Conservation (phyloP, 2,329 filamentous ascomycete species). For the Fonsecaea monophora region DNA sequence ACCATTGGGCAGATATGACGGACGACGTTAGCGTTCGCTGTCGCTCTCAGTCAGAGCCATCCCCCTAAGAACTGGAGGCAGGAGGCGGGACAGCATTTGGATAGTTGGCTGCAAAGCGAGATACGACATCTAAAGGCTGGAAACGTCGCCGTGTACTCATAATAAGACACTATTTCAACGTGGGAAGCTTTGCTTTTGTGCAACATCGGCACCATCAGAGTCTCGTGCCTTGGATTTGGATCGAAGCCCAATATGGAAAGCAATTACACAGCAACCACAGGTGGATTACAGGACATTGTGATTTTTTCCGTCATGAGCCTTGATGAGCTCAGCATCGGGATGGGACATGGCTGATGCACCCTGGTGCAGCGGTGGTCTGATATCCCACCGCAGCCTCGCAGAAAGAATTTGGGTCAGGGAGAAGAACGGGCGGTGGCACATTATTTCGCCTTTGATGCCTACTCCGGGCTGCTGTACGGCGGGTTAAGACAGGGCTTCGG, state of each 20-base stretch:
- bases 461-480: not conserved
- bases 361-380: slow-evolving; percentile 16
- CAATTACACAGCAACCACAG: slow-evolving; percentile 16
- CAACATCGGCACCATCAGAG: not conserved
- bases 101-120: slow-evolving; percentile 12
- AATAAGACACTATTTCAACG: slow-evolving; percentile 30
- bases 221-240: not conserved
- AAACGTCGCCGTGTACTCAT: slow-evolving; percentile 35
- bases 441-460: not conserved
- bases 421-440: not conserved
- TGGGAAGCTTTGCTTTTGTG: not conserved
- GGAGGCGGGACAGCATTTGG: slow-evolving; percentile 3
- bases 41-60: slow-evolving; percentile 8
- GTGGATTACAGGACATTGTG: slow-evolving; percentile 17
- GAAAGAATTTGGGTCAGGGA: not conserved
- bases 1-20: not conserved
- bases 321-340: slow-evolving; percentile 19
- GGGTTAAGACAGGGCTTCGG: not conserved
- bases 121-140: slow-evolving; percentile 32
- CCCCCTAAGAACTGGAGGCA: not conserved
- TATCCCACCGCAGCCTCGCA: slow-evolving; percentile 14
- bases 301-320: not conserved
- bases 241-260: slow-evolving; percentile 16
- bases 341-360: not conserved
- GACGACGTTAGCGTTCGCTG: not conserved